Evolutionary conservation across 169 alveolate species (phyloP).

Genomic region (Plasmodium chabaudi): DNA sequence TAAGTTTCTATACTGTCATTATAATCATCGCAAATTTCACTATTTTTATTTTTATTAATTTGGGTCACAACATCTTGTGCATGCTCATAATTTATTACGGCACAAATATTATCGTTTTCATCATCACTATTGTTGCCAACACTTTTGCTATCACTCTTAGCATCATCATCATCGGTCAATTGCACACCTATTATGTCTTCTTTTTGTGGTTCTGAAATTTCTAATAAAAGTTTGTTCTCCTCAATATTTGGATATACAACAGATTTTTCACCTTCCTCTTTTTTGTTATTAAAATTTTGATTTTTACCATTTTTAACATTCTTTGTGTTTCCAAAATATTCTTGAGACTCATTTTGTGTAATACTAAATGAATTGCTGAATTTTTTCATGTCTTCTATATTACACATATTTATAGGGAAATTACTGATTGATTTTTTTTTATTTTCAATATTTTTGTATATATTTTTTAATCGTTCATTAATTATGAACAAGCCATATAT

Average conservation of each 20-base stretch:
- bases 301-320: not conserved
- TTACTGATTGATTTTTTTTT: slow-evolving; percentile 50
- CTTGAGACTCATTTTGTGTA: not conserved
- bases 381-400: slow-evolving; percentile 16
- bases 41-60: not conserved
- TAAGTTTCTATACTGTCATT: too few species aligned
- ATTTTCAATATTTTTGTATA: slow-evolving; percentile 41
- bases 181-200: too few species aligned
- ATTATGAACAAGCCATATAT: slow-evolving; percentile 60
- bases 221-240: too few species aligned
- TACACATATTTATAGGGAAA: slow-evolving; percentile 35
- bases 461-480: slow-evolving; percentile 47
- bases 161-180: too few species aligned
- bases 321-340: not conserved
- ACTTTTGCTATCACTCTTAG: not conserved
- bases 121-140: not conserved
- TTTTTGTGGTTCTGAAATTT: too few species aligned
- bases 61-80: not conserved
- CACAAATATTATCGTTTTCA: too few species aligned
- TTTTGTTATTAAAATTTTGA: not conserved
- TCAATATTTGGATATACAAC: too few species aligned
- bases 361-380: slow-evolving; percentile 37
- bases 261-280: not conserved
- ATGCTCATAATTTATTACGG: too few species aligned
- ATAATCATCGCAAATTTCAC: too few species aligned